Evolutionary conservation across 139 green algal genomes (phyloP).

Genomic region (Volvox reticuliferus): DNA sequence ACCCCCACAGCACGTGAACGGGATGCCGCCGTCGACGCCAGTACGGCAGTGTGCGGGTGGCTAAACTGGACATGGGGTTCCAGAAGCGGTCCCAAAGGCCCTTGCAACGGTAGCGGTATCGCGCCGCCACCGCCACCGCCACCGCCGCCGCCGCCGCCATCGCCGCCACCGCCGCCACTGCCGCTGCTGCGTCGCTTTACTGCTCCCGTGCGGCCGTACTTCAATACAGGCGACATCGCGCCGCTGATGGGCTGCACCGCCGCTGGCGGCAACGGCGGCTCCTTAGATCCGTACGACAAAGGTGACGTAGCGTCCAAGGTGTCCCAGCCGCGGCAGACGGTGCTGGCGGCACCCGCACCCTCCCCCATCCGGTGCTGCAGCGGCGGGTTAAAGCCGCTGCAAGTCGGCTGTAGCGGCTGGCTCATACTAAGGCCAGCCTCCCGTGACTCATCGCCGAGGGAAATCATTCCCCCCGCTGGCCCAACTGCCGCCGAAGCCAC

Average conservation of each 20-base stretch:
- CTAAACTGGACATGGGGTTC: not conserved
- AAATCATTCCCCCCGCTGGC: not conserved
- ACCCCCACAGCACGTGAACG: not conserved
- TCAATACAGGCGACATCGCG: not conserved
- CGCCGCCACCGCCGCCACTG: not conserved
- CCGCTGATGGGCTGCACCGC: not conserved
- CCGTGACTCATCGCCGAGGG: not conserved
- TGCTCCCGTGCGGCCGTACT: not conserved
- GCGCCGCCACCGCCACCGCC: not conserved
- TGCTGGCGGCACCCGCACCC: not conserved
- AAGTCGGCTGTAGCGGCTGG: not conserved
- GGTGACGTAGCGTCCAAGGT: not conserved
- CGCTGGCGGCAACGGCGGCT: not conserved
- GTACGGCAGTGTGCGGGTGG: not conserved
- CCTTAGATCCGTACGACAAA: slow-evolving; percentile 2
- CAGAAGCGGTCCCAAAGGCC: not conserved
- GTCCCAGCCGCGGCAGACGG: not conserved
- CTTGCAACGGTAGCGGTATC: not conserved
- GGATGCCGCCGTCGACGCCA: not conserved
- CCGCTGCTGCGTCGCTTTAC: not conserved
- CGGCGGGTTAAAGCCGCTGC: not conserved
- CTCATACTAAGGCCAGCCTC: not conserved
- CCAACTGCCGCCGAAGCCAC: not conserved
- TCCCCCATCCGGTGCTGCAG: not conserved
- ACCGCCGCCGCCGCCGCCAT: not conserved